These are phyloP conservation scores for Anacardium occidentale DNA, from an alignment of 345 rosid species.

Conservation along the genomic window DNA sequence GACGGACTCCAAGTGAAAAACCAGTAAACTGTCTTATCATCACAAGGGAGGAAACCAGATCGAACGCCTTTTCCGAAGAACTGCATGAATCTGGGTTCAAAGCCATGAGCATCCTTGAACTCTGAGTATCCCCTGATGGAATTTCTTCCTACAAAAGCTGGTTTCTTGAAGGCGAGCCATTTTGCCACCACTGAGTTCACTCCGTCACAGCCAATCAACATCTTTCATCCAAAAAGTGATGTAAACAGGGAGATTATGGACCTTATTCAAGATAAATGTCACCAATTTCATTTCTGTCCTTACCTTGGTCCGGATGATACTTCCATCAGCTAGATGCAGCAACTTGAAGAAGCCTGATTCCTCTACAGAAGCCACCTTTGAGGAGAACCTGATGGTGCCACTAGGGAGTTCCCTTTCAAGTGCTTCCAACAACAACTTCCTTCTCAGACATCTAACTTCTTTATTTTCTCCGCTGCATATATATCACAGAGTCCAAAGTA, in stretches of 20 bases:
- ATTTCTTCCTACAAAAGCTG: constrained; percentile 35
- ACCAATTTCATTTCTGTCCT: not conserved
- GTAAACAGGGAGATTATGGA: not conserved
- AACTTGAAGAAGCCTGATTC: constrained; percentile 48
- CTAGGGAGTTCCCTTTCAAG: constrained; percentile 54
- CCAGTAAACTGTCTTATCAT: constrained; percentile 35
- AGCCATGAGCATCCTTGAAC: constrained; percentile 38
- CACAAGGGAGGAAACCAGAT: constrained; percentile 36
- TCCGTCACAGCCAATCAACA: constrained; percentile 73
- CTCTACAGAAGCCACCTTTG: constrained; percentile 62
- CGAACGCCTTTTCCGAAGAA: constrained; percentile 39
- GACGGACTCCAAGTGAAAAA: constrained; percentile 31
- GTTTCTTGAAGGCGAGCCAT: constrained; percentile 58
- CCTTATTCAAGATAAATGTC: not conserved
- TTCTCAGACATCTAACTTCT: constrained; percentile 57
- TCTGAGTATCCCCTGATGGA: constrained; percentile 48
- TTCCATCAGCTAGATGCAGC: constrained; percentile 60
- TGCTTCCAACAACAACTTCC: constrained; percentile 54
- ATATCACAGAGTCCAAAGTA: not conserved
- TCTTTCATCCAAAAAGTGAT: constrained; percentile 26
- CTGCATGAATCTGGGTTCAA: constrained; percentile 20
- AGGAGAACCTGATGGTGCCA: constrained; percentile 60
- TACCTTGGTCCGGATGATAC: constrained; percentile 61
- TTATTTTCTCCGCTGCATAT: constrained; percentile 33
- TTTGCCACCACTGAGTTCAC: constrained; percentile 63